These are phyloP conservation scores for Hericium rajendrae DNA, from an alignment of 768 basidiomycete species.

Conservation along the genomic window DNA sequence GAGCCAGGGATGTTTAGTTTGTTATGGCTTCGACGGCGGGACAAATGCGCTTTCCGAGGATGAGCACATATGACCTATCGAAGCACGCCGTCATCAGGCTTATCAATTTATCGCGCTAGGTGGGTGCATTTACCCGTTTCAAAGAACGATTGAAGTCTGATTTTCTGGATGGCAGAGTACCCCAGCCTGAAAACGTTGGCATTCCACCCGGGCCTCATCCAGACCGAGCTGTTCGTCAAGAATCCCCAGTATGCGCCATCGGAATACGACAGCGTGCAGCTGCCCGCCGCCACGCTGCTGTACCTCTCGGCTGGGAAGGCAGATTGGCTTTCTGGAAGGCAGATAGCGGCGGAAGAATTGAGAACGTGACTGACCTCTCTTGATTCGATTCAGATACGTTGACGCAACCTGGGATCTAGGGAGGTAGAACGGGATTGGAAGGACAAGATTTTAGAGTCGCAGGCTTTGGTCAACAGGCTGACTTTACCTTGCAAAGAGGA, in stretches of 20 bases:
- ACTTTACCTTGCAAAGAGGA: no score
- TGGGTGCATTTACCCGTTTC: not conserved
- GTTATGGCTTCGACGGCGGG: not conserved
- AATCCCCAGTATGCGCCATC: not conserved
- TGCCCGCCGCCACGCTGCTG: not conserved
- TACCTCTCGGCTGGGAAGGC: not conserved
- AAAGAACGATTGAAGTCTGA: not conserved
- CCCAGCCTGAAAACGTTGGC: not conserved
- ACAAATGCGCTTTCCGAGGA: not conserved
- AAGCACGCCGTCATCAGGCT: not conserved
- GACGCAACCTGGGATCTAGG: no score
- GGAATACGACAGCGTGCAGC: not conserved
- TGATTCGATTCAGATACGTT: no score
- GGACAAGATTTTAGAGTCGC: no score
- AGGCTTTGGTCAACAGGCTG: no score
- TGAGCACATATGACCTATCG: not conserved
- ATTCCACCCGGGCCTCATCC: not conserved
- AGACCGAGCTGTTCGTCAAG: not conserved
- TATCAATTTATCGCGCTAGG: not conserved
- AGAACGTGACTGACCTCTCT: no score
- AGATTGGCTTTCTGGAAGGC: not conserved
- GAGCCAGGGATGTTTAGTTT: not conserved
- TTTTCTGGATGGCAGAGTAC: not conserved
- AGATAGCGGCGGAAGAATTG: no score
- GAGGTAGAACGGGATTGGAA: no score